Percentiles rank a stretch among this genome's conserved stretches.
Evolutionary conservation across 768 basidiomycete species (phyloP).

Genomic region (Pholiota conissans): DNA sequence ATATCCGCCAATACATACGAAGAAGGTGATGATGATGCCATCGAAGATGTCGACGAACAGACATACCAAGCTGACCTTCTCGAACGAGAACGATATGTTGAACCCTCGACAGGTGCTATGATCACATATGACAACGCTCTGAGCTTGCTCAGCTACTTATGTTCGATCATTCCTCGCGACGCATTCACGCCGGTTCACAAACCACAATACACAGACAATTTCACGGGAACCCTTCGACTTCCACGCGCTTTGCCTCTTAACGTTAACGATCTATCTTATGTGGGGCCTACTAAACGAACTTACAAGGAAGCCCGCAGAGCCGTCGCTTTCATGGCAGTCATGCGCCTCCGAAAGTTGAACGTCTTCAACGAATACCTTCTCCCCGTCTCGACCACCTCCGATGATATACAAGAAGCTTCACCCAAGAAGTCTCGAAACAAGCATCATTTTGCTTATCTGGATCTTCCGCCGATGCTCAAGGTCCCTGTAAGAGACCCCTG

Average conservation of each 20-base stretch:
- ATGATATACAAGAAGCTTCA: slow-evolving; percentile 48
- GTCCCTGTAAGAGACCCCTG: slow-evolving; percentile 68
- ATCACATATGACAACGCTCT: slow-evolving; percentile 80
- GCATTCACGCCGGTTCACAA: slow-evolving; percentile 58
- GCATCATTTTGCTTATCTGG: slow-evolving; percentile 42
- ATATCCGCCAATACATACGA: too few species aligned
- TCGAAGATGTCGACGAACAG: slow-evolving; percentile 43
- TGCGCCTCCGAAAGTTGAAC: slow-evolving; percentile 62
- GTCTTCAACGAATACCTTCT: slow-evolving; percentile 84
- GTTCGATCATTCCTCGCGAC: slow-evolving; percentile 75
- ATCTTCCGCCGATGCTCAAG: slow-evolving; percentile 55
- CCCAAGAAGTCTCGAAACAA: slow-evolving; percentile 24
- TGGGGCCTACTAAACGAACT: slow-evolving; percentile 59
- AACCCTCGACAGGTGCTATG: slow-evolving; percentile 71
- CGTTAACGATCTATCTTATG: slow-evolving; percentile 49
- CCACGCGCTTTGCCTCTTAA: slow-evolving; percentile 68
- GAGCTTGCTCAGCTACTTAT: slow-evolving; percentile 70
- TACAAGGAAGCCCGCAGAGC: slow-evolving; percentile 85
- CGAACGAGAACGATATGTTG: slow-evolving; percentile 71
- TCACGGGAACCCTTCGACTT: slow-evolving; percentile 55
- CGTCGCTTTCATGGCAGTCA: slow-evolving; percentile 78
- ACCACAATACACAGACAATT: slow-evolving; percentile 66
- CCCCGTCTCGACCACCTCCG: slow-evolving; percentile 57
- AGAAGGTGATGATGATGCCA: slow-evolving; percentile 30
- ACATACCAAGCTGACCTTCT: slow-evolving; percentile 55